Evolutionary conservation across 495 filamentous ascomycete genomes (phyloP).

Genomic region (Aspergillus indologenus): DNA sequence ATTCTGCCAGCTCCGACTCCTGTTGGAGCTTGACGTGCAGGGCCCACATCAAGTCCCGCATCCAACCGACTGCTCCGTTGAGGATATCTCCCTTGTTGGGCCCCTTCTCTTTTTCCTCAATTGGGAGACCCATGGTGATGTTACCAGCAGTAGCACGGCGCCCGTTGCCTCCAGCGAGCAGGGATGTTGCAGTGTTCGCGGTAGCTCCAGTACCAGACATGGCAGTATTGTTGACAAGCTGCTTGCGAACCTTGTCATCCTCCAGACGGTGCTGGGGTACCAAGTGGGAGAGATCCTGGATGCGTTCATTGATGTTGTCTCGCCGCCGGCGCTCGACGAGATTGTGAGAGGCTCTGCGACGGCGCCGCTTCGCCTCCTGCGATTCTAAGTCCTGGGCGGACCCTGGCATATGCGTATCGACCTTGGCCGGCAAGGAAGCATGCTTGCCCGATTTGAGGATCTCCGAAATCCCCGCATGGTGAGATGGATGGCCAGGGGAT

Average conservation of each 20-base stretch:
- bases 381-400: constrained; percentile 57
- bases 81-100: constrained; percentile 99
- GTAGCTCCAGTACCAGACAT: constrained; percentile 74
- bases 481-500: constrained; percentile 57
- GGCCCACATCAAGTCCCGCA: constrained; percentile 95
- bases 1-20: constrained; percentile 75
- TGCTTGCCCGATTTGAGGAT: constrained; percentile 67
- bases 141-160: constrained; percentile 79
- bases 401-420: constrained; percentile 53
- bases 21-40: constrained; percentile 82
- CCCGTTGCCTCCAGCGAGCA: constrained; percentile 79
- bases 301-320: constrained; percentile 98
- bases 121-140: constrained; percentile 84
- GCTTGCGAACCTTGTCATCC: constrained; percentile 94
- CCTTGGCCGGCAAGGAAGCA: constrained; percentile 67
- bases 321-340: constrained; percentile 89
- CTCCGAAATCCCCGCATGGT: constrained; percentile 65
- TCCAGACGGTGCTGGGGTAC: constrained; percentile 91
- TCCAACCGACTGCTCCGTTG: constrained; percentile 96
- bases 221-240: constrained; percentile 84
- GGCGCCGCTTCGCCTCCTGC: constrained; percentile 88
- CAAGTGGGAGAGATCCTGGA: constrained; percentile 90
- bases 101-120: constrained; percentile 97
- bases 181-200: constrained; percentile 75
- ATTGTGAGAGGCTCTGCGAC: constrained; percentile 92